Percentiles rank a stretch among this genome's conserved stretches.
Conservation (phyloP, 306 rosid genomes). For the Vachellia collinsii region DNA sequence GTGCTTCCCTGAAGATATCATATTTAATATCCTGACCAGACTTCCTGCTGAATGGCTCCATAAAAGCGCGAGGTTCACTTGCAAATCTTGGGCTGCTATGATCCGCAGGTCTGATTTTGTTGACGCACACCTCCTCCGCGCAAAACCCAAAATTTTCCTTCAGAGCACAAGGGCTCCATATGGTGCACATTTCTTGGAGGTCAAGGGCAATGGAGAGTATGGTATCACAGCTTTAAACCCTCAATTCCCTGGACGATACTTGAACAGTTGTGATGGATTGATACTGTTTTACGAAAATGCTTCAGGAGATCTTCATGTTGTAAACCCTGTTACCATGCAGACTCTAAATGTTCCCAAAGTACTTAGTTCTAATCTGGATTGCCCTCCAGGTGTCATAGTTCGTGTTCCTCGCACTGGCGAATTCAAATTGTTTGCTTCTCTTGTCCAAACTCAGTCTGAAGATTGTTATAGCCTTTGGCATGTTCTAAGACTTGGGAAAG, state of each 20-base stretch:
- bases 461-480: conserved; percentile 25
- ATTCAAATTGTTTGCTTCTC: conserved; percentile 34
- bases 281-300: neutral
- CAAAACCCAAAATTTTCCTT: conserved; percentile 26
- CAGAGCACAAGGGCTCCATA: conserved; percentile 2
- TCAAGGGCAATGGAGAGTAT: conserved; percentile 28
- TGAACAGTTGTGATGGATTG: conserved; percentile 34
- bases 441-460: conserved; percentile 11
- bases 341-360: neutral
- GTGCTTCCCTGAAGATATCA: conserved; percentile 5
- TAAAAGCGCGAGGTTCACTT: conserved; percentile 10
- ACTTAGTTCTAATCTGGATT: neutral
- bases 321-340: conserved; percentile 18
- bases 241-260: conserved; percentile 14
- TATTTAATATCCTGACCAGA: conserved; percentile 27
- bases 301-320: neutral
- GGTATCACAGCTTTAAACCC: neutral
- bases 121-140: conserved; percentile 9
- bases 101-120: conserved; percentile 16
- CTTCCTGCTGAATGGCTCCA: conserved; percentile 21
- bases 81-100: conserved; percentile 35
- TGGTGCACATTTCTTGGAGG: conserved; percentile 30
- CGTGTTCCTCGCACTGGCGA: conserved; percentile 25
- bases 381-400: conserved; percentile 28
- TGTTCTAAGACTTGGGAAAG: conserved; percentile 29